These are phyloP conservation scores for Rhodotorula sp. DNA, from an alignment of 1,284 basidiomycete genomes.

Conservation along the genomic window DNA sequence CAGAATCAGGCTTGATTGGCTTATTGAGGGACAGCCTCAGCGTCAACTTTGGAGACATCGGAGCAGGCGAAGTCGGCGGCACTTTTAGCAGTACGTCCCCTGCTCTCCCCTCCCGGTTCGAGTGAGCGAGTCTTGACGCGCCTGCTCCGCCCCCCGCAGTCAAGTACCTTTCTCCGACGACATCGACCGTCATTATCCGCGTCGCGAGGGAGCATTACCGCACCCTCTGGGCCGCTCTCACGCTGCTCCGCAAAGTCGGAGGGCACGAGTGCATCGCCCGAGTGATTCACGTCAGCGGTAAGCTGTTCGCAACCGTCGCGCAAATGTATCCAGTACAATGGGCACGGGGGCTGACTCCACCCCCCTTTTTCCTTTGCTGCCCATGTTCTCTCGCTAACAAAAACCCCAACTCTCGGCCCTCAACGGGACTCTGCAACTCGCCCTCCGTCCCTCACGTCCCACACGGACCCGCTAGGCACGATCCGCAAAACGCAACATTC, in stretches of 20 bases:
- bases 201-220: conserved; percentile 40
- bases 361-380: neutral
- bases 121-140: too few species aligned
- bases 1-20: conserved; percentile 34
- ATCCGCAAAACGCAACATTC: conserved; percentile 45
- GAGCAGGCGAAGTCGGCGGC: conserved; percentile 43
- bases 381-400: too few species aligned
- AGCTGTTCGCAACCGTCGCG: neutral
- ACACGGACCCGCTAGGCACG: conserved; percentile 29
- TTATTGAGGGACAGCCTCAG: conserved; percentile 40
- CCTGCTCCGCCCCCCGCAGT: conserved; percentile 26
- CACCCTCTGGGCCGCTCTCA: conserved; percentile 43
- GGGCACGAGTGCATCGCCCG: conserved; percentile 33
- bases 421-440: neutral
- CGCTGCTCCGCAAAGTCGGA: conserved; percentile 39
- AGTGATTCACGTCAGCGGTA: conserved; percentile 45
- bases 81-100: conserved; percentile 39
- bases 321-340: too few species aligned
- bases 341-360: neutral
- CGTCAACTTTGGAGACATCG: conserved; percentile 45
- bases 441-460: neutral
- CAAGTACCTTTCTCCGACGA: conserved; percentile 44
- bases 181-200: conserved; percentile 41
- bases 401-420: too few species aligned
- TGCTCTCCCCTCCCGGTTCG: too few species aligned